Evolutionary conservation across 805 yeast genomes (phyloP).

Genomic region (Candida namnaoensis): DNA sequence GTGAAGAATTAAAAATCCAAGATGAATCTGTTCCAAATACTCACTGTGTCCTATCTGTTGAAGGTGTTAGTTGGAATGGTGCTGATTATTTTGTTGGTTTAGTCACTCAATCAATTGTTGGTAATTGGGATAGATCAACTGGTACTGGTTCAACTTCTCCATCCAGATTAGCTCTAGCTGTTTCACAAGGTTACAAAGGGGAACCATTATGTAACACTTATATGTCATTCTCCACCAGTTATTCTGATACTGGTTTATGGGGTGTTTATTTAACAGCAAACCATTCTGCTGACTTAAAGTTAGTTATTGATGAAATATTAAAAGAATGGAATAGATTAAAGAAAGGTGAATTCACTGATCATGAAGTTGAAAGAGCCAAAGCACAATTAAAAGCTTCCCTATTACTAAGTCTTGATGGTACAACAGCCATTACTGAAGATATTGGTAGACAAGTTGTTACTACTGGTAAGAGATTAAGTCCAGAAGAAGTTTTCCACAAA

Average conservation of each 20-base stretch:
- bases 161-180: constrained; percentile 67
- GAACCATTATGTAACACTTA: constrained; percentile 83
- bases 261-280: constrained; percentile 86
- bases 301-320: constrained; percentile 65
- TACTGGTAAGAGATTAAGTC: constrained; percentile 58
- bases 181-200: constrained; percentile 46
- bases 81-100: constrained; percentile 93
- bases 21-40: constrained; percentile 82
- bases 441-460: constrained; percentile 96
- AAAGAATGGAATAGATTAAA: constrained; percentile 87
- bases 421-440: constrained; percentile 95
- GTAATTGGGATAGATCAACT: constrained; percentile 93
- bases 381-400: constrained; percentile 91
- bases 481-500: constrained; percentile 40
- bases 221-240: constrained; percentile 94
- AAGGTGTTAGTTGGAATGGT: constrained; percentile 96
- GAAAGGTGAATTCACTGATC: constrained; percentile 65
- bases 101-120: constrained; percentile 93
- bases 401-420: constrained; percentile 82
- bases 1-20: constrained; percentile 79
- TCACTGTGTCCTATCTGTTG: constrained; percentile 90
- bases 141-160: constrained; percentile 82
- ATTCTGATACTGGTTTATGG: constrained; percentile 97
- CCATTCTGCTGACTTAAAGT: constrained; percentile 53
- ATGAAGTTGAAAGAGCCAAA: constrained; percentile 90